Evolutionary conservation across 1,284 basidiomycete genomes (phyloP), one percentile per base, ranked within the genome.

Genomic region (Fistulinella staudtii): DNA sequence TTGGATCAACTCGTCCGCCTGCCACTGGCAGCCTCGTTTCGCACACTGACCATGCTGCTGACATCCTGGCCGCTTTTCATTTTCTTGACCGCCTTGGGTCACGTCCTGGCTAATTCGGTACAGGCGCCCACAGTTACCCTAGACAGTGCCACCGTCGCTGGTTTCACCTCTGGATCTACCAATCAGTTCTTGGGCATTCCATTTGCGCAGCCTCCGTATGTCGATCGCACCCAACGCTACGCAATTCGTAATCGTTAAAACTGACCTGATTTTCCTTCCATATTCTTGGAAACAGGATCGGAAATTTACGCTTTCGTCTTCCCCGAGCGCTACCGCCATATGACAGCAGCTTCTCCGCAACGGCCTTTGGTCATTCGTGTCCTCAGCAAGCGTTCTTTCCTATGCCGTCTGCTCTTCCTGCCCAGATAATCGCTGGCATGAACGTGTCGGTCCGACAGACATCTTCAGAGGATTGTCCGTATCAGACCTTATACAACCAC

Each of bases 161-260:
- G 65, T 4, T 5, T 48, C 3, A 21, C 45, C n/a, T 34, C 28
- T 1, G 62, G 57, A 4, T 36, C 22, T 7, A 53, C 56, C 1
- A 51, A 55, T 13, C 49, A 45, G 13, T 67, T 60, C 47, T 47
- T 70, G 1, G 67, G 67, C 3, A 66, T 71, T 18, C 69, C 67
- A 3, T 71, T 51, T 38, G 70, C 69, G 4, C 50, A 62, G 39
- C 65, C 69, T 3, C 69, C 69, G 66, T 67, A 40, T 39, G 64
- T 51, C 31, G 8, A 15, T 15, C 23, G 23, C 23, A 24, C 23
- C 23, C 5, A 24, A 24, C n/a, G n/a, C n/a, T n/a, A n/a, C n/a
- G n/a, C n/a, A 14, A 14, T 29, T 10, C 5, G 5, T 29, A 15
- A 8, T 15, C 30, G 24, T 25, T 25, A 7, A 11, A 7, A 6